A percentile compares a stretch with the other conserved stretches of the same genome.
These are phyloP conservation scores for Zhuliangozyma blackwelliae DNA, from an alignment of 1,139 yeast genomes.

Conservation along the genomic window DNA sequence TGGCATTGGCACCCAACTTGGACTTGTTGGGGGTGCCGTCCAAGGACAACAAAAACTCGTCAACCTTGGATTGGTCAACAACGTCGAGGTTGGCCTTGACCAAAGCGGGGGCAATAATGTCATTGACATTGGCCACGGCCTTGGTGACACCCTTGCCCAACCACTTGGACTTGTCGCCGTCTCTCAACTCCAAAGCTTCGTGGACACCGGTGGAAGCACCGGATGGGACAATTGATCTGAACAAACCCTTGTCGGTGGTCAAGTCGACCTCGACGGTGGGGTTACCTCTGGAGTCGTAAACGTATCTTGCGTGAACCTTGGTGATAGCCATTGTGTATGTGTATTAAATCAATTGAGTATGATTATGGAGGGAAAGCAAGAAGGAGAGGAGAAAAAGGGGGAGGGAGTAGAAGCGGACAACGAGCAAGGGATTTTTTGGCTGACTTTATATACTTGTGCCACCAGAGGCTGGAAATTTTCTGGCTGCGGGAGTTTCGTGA, in stretches of 20 bases:
- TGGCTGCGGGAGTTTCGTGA: too few species aligned
- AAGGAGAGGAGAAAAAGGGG: constrained; percentile 6
- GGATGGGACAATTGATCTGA: constrained; percentile 93
- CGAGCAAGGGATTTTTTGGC: not conserved
- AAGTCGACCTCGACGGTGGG: constrained; percentile 96
- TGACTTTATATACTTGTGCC: too few species aligned
- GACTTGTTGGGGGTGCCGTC: constrained; percentile 95
- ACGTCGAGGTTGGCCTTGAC: constrained; percentile 70
- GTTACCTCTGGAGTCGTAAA: constrained; percentile 97
- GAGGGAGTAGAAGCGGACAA: not conserved
- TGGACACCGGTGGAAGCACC: constrained; percentile 96
- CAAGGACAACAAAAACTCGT: constrained; percentile 68
- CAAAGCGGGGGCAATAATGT: constrained; percentile 83
- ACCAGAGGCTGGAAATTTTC: too few species aligned
- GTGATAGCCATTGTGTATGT: constrained; percentile 25
- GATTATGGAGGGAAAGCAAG: constrained; percentile 3
- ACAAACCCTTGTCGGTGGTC: constrained; percentile 78
- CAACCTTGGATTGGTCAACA: constrained; percentile 73
- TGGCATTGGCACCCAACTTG: constrained; percentile 94
- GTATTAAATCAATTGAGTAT: constrained; percentile 7
- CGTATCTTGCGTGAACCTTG: constrained; percentile 83
- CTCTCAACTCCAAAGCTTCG: constrained; percentile 95
- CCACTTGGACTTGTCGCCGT: constrained; percentile 92
- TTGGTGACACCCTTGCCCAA: constrained; percentile 91
- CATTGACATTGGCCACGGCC: constrained; percentile 90